Base-by-base conservation (phyloP, 2,329 filamentous ascomycete species). In the Ophiocordyceps camponoti-leonardi region DNA sequence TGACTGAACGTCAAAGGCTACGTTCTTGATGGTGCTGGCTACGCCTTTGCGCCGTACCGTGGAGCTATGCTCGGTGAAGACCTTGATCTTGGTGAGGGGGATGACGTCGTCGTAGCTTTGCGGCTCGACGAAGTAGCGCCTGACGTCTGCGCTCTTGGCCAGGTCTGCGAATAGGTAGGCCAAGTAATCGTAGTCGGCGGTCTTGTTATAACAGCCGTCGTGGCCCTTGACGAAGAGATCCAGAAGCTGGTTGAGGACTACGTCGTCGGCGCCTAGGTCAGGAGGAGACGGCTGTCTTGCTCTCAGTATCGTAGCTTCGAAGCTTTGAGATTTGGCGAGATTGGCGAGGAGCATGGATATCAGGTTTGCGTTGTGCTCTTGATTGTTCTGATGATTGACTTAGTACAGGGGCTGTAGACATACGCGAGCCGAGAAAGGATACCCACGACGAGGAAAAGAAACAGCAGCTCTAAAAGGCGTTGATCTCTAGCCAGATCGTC, bases 151-250 rank as follows among this genome's bases (percentile, higher is more conserved):
- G 55, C 88, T 81, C 63, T 87, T 94, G 44, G 87, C 82, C 11
- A 98, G 71, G 61, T 98, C 90, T 39, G 92, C 90, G 59, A 98
- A 93, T 46, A 95, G 71, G 58, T 96, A 98, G 40, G 87, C 79
- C 22, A 98, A 75, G 63, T 96, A 95, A 66, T 98, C 87, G 61
- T 79, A 96, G 63, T 90, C 75, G 49, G 87, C 87, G 23, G 82
- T 61, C 57, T 83, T 81, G 69, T 96, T 96, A 63, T 92, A 87
- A 11, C 72, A 70, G 22, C 83, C 83, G 49, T 83, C 80, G 20
- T 85, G 80, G 19, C 90, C 90, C 66, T 92, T 93, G 58, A 96
- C 92, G 59, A 98, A 98, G 54, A 93, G 81, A 61, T 96, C 92
- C 61, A 98, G 78, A 28, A 98, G 69, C 63, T 96, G 92, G 61